Evolutionary conservation across 495 filamentous ascomycete genomes (phyloP), one percentile per base, ranked within the genome.

Genomic region (Neurospora sp.): DNA sequence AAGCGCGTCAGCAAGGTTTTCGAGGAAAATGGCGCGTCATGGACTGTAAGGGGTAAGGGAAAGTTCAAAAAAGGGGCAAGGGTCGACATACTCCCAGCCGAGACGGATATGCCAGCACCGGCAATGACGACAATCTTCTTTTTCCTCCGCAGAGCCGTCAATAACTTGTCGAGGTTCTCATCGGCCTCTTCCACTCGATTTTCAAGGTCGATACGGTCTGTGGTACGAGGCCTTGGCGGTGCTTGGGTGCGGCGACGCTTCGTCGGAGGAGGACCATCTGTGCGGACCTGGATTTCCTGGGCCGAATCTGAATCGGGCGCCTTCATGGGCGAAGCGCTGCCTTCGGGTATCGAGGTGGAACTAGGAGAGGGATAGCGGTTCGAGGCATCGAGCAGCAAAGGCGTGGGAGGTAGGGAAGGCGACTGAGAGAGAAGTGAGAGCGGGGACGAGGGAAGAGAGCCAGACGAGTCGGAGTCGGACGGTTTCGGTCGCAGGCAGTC

Each of bases 121-220:
- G 95, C 95, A 81, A 99, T 93, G 53, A 97, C 93, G 22, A 99
- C 93, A 76, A 99, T 97, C 83, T 97, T 98, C 81, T 91, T 91
- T 82, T 94, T 96, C 78, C 92, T 92, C 71, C 91, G 90, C 73
- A 99, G 81, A n/a, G 88, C 90, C 70, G 91, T 88, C 44, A 93
- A 81, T 16, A 99, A 84, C 69, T 89, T 85, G 70, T 90, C 87
- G 9, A 97, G 81, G 68, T 92, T 76, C 31, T 75, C 77, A 59
- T 85, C 79, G 17, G 82, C 80, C 42, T 82, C 81, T n/a, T 83
- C 86, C 70, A 76, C 76, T 68, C 86, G 84, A 35, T 80, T 80
- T 20, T 87, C 84, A 6, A 97, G 82, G 80, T 96, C 89, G 22
- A 97, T 86, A 79, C 90, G 89, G 72, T 92, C 86, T 8, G 93